Conservation (phyloP, 345 rosid species). For the Corymbia maculata region DNA sequence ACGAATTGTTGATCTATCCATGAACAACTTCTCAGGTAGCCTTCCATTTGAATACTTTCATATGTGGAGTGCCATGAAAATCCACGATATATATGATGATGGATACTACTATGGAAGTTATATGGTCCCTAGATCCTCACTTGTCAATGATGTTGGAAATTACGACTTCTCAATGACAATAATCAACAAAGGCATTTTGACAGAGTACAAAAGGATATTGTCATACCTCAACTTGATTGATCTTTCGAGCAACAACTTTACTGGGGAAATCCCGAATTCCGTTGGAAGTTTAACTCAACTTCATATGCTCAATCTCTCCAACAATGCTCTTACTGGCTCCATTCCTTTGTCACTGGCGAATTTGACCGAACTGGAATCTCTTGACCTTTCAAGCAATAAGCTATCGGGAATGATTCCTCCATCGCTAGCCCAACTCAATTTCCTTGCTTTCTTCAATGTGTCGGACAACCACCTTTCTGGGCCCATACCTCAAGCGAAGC, state of each 20-base stretch:
- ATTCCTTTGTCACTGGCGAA: not conserved
- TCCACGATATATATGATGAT: not conserved
- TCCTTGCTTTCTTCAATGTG: not conserved
- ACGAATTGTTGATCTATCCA: not conserved
- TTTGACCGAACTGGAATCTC: not conserved
- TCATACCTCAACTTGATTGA: no score
- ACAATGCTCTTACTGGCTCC: not conserved
- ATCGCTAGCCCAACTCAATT: not conserved
- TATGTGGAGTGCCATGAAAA: not conserved
- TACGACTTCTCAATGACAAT: not conserved
- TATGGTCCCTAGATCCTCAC: no score
- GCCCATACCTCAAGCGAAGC: not conserved
- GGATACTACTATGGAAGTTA: no score
- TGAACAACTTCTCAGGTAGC: not conserved
- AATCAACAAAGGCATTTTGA: no score
- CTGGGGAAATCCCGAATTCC: no score
- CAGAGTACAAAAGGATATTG: not conserved
- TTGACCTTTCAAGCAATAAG: constrained; percentile 5
- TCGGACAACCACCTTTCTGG: not conserved
- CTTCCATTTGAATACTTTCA: not conserved
- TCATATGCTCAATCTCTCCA: not conserved
- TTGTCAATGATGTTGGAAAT: no score
- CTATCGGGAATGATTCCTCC: constrained; percentile 5
- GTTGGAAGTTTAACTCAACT: no score
- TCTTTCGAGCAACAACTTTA: no score